A percentile compares a stretch with the other conserved stretches of the same genome.
Evolutionary conservation across 176 grass and related monocot species (phyloP).

Genomic region (Triticum dicoccoides): DNA sequence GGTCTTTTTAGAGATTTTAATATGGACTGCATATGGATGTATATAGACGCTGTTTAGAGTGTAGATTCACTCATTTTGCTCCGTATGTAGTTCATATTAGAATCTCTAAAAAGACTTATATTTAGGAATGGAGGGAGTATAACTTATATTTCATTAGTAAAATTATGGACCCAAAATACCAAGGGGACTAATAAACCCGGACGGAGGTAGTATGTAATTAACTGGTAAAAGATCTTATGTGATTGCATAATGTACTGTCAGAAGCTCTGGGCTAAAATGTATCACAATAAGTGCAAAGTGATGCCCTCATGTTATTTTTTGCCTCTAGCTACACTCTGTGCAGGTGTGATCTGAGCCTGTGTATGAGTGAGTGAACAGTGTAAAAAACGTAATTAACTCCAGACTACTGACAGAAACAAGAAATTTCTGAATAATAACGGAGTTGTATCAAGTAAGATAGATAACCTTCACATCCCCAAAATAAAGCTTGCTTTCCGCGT

Average conservation of each 20-base stretch:
- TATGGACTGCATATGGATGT: too few species aligned
- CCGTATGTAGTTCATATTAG: too few species aligned
- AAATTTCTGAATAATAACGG: background rate
- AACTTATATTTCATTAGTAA: too few species aligned
- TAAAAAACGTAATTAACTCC: background rate
- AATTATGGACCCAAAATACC: too few species aligned
- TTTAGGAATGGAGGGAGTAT: too few species aligned
- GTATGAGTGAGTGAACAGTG: background rate
- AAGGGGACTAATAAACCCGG: too few species aligned
- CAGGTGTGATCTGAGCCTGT: background rate
- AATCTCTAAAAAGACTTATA: too few species aligned
- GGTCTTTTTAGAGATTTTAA: too few species aligned
- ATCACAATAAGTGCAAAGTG: background rate
- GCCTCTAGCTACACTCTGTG: background rate
- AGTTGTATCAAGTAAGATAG: background rate
- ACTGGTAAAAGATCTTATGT: background rate
- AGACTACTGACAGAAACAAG: background rate
- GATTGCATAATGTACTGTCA: slow-evolving; percentile 22
- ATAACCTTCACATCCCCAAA: background rate
- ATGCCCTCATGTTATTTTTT: background rate
- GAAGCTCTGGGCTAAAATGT: background rate
- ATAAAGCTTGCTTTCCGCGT: background rate
- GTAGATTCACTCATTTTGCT: too few species aligned
- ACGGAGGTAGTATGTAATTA: background rate
- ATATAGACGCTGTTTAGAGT: too few species aligned